phyloP scores from a whole-genome alignment of 148 eudicot genomes.

The Fagopyrum esculentum region DNA sequence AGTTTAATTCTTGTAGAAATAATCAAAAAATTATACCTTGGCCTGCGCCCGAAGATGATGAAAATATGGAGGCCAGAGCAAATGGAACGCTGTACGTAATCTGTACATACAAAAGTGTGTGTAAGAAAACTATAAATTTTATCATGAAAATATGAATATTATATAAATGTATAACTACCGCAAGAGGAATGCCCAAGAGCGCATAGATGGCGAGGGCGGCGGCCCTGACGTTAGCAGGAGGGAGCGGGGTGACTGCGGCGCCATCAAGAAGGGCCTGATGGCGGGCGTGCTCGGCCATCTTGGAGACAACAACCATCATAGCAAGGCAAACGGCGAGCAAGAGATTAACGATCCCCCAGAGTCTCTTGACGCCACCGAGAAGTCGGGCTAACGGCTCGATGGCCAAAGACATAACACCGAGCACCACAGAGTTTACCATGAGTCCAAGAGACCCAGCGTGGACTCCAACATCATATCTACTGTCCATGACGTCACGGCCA shows the following conservation, averaged over 20 bases:
- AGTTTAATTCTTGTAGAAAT: background rate
- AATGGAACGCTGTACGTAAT: conserved; percentile 49
- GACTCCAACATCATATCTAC: conserved; percentile 47
- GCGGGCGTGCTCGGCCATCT: conserved; percentile 41
- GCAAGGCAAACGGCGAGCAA: conserved; percentile 44
- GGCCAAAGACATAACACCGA: conserved; percentile 45
- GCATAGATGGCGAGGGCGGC: conserved; percentile 53
- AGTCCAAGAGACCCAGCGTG: conserved; percentile 61
- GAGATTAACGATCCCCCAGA: conserved; percentile 69
- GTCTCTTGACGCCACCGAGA: conserved; percentile 40
- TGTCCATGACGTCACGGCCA: conserved; percentile 30
- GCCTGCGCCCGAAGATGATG: conserved; percentile 38
- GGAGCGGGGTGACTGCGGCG: conserved; percentile 24
- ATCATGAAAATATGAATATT: background rate
- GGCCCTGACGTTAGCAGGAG: conserved; percentile 28
- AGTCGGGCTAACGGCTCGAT: conserved; percentile 34
- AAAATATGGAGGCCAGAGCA: conserved; percentile 56
- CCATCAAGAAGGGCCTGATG: conserved; percentile 10
- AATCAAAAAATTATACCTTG: conserved; percentile 33
- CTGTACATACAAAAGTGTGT: conserved; percentile 17
- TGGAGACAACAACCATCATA: conserved; percentile 52
- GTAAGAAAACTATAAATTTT: background rate
- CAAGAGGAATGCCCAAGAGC: conserved; percentile 64
- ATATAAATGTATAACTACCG: conserved; percentile 34
- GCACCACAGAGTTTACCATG: conserved; percentile 56